phyloP scores from a whole-genome alignment of 208 protist species.

The Crithidia brevicula region DNA sequence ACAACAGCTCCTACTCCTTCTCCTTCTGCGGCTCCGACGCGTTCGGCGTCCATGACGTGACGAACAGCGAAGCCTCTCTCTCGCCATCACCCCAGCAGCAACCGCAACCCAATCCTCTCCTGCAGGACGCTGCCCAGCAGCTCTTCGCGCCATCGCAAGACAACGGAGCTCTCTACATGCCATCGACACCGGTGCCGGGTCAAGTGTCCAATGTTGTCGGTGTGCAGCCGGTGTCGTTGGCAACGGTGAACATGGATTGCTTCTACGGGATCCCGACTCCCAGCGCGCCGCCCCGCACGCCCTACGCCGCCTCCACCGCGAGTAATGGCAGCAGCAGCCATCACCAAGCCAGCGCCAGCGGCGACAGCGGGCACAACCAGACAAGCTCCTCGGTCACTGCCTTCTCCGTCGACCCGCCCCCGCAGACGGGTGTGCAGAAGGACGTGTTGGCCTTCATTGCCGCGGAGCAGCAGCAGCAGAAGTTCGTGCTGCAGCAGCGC shows the following conservation, averaged over 20 bases:
- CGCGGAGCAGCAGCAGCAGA: constrained; percentile 35
- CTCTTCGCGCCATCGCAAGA: neutral
- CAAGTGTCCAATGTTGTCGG: too few species aligned
- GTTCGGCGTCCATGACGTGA: neutral
- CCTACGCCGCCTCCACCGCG: constrained; percentile 11
- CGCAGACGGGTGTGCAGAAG: constrained; percentile 24
- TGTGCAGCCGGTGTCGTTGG: too few species aligned
- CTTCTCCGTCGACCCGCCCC: neutral
- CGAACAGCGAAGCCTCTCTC: neutral
- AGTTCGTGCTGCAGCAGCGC: constrained; percentile 53
- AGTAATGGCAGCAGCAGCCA: constrained; percentile 30
- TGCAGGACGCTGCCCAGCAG: too few species aligned
- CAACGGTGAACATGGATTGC: constrained; percentile 23
- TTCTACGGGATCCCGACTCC: constrained; percentile 29
- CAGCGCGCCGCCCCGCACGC: constrained; percentile 13
- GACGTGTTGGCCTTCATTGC: constrained; percentile 31
- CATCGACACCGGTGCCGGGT: too few species aligned
- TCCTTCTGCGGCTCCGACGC: constrained; percentile 17
- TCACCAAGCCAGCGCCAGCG: constrained; percentile 1
- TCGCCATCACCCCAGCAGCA: neutral
- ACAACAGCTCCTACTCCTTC: constrained; percentile 20
- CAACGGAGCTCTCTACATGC: too few species aligned
- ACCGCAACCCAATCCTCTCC: neutral
- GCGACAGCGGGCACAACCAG: constrained; percentile 3
- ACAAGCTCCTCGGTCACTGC: neutral